Conservation (phyloP, 1,139 yeast species). For the Hemisphaericaspora subhashii region DNA sequence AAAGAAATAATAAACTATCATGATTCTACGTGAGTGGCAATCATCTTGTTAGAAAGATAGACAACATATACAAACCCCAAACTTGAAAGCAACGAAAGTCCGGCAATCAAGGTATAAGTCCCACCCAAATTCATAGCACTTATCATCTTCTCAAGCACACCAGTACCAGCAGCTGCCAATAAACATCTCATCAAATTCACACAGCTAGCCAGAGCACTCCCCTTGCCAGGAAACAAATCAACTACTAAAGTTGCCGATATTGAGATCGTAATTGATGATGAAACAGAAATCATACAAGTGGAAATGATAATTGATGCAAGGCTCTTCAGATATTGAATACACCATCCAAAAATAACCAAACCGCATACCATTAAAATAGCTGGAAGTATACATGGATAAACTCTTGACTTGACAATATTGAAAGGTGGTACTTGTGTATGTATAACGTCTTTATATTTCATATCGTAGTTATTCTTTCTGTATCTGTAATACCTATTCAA, state of each 20-base stretch:
- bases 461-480: constrained; percentile 20
- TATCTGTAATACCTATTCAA: constrained; percentile 30
- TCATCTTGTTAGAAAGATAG: constrained; percentile 6
- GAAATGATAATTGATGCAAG: constrained; percentile 33
- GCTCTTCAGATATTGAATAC: constrained; percentile 27
- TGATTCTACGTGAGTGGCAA: too few relatives aligned
- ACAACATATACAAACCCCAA: constrained; percentile 20
- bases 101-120: constrained; percentile 36
- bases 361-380: constrained; percentile 26
- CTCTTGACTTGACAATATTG: constrained; percentile 27
- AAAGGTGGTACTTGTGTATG: constrained; percentile 25
- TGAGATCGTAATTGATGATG: constrained; percentile 29
- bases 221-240: constrained; percentile 34
- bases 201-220: constrained; percentile 39
- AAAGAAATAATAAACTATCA: too few relatives aligned
- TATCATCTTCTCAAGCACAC: constrained; percentile 33
- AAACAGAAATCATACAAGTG: constrained; percentile 29
- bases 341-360: constrained; percentile 42
- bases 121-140: constrained; percentile 34
- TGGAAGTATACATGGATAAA: constrained; percentile 29
- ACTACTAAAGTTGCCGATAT: constrained; percentile 37
- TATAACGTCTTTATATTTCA: constrained; percentile 15
- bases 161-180: constrained; percentile 36
- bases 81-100: constrained; percentile 23
- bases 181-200: constrained; percentile 38